phyloP scores from a whole-genome alignment of 179 eudicot genomes.

The Kewa caespitosa region DNA sequence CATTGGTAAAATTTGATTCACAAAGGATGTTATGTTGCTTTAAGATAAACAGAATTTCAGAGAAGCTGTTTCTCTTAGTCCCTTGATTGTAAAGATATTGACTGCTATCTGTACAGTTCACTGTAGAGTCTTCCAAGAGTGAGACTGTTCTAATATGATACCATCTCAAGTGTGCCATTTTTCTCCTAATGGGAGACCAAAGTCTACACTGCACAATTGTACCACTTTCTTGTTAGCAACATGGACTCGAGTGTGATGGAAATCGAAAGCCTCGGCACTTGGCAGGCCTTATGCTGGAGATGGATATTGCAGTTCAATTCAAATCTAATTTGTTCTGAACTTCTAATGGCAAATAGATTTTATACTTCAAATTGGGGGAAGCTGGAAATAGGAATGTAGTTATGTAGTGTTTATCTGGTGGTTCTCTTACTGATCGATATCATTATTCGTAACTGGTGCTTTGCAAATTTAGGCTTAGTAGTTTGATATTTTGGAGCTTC shows the following conservation, averaged over 20 bases:
- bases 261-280: background rate
- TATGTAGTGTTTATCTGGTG: background rate
- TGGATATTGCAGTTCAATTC: background rate
- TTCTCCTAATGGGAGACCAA: background rate
- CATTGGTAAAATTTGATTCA: no score
- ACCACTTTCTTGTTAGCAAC: background rate
- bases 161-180: background rate
- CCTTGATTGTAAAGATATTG: no score
- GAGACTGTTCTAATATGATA: background rate
- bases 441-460: background rate
- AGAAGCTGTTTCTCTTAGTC: no score
- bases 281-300: background rate
- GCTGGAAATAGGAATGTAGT: background rate
- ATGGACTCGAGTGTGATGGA: background rate
- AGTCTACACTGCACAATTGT: background rate
- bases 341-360: background rate
- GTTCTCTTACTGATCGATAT: background rate
- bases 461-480: background rate
- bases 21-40: no score
- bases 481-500: background rate
- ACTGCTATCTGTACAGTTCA: background rate
- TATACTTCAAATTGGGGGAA: background rate
- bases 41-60: no score
- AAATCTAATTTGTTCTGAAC: no score
- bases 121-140: background rate